Conservation (phyloP, 2,329 filamentous ascomycete genomes). For the Penicillium nordicum region DNA sequence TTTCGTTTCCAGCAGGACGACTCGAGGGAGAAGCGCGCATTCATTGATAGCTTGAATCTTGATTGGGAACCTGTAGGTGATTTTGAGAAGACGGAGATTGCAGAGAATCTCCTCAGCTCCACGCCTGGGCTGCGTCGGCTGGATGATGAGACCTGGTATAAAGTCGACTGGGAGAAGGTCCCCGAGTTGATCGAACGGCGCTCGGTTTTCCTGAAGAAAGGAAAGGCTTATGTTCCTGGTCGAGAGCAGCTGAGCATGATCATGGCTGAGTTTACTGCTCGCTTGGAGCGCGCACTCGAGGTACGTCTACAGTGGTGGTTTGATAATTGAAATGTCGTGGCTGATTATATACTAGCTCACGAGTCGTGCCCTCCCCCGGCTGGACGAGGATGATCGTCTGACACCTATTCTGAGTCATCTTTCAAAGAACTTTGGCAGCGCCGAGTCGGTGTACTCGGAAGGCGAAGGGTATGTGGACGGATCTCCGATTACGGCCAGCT, state of each 20-base stretch:
- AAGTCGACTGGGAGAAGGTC: constrained; percentile 92
- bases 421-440: constrained; percentile 93
- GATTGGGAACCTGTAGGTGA: constrained; percentile 81
- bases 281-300: constrained; percentile 78
- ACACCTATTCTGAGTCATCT: constrained; percentile 72
- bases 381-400: constrained; percentile 94
- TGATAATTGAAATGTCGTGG: constrained; percentile 7
- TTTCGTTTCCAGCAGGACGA: constrained; percentile 78
- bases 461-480: constrained; percentile 63
- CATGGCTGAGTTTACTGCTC: constrained; percentile 75
- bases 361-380: constrained; percentile 80
- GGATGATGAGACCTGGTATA: constrained; percentile 89
- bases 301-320: constrained; percentile 45
- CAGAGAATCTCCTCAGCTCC: constrained; percentile 59
- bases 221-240: constrained; percentile 87
- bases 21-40: constrained; percentile 65
- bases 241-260: constrained; percentile 87
- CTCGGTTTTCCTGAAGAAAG: constrained; percentile 70
- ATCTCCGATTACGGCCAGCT: constrained; percentile 70
- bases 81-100: constrained; percentile 70
- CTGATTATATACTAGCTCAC: constrained; percentile 60
- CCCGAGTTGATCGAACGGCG: constrained; percentile 82
- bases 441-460: constrained; percentile 75
- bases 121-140: constrained; percentile 48
- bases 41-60: constrained; percentile 72